Conservation (phyloP, 2,329 filamentous ascomycete species). For the Phialophora chinensis region DNA sequence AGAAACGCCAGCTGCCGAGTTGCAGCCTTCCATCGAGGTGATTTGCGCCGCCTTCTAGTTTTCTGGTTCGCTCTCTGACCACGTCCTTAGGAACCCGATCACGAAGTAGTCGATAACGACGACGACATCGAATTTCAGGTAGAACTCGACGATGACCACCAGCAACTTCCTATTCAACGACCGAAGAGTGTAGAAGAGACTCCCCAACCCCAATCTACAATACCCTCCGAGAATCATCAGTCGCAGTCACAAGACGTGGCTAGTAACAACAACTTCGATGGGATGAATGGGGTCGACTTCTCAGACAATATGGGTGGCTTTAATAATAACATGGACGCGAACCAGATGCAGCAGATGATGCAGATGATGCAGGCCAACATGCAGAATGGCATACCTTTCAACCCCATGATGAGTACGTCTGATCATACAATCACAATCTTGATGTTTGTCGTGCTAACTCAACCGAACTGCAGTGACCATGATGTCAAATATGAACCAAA, state of each 20-base stretch:
- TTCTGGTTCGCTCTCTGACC: constrained; percentile 9
- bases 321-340: constrained; percentile 68
- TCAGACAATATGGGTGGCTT: constrained; percentile 57
- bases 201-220: constrained; percentile 20
- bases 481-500: constrained; percentile 65
- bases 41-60: background rate
- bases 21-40: constrained; percentile 37
- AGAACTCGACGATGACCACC: constrained; percentile 36
- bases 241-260: constrained; percentile 21
- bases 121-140: constrained; percentile 40
- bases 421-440: constrained; percentile 66
- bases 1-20: constrained; percentile 24
- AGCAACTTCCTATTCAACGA: constrained; percentile 28
- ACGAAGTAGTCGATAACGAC: constrained; percentile 32
- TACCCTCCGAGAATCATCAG: constrained; percentile 14
- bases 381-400: constrained; percentile 45
- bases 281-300: constrained; percentile 52
- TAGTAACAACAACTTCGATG: constrained; percentile 16
- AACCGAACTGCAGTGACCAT: constrained; percentile 73
- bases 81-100: constrained; percentile 26
- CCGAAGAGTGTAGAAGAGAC: constrained; percentile 23
- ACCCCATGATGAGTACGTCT: constrained; percentile 78
- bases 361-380: constrained; percentile 60
- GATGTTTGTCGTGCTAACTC: constrained; percentile 51
- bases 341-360: constrained; percentile 75